Evolutionary conservation across 2,329 filamentous ascomycete species (phyloP).

Genomic region (Xylaria sp.): DNA sequence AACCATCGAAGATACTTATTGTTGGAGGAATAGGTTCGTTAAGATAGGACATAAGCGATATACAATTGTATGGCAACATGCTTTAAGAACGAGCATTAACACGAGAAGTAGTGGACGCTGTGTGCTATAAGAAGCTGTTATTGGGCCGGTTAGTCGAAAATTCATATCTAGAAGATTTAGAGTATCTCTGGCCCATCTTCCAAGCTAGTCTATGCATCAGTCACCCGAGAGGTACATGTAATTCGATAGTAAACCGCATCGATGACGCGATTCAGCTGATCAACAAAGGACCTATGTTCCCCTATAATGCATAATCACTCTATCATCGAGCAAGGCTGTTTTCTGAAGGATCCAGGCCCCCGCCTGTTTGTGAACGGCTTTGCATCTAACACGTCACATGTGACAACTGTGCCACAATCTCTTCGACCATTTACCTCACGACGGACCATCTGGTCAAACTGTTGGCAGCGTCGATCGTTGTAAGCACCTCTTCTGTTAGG

Average conservation of each 20-base stretch:
- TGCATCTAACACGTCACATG: not conserved
- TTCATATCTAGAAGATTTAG: too few relatives aligned
- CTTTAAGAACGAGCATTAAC: too few relatives aligned
- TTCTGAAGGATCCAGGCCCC: not conserved
- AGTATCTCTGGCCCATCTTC: too few relatives aligned
- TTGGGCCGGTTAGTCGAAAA: too few relatives aligned
- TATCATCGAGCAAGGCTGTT: not conserved
- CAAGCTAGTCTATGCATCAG: too few relatives aligned
- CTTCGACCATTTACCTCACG: not conserved
- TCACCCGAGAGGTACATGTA: too few relatives aligned
- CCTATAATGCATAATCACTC: not conserved
- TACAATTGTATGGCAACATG: not conserved
- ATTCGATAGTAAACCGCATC: too few relatives aligned
- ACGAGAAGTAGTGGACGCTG: too few relatives aligned
- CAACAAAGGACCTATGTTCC: not conserved
- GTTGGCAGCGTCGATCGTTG: not conserved
- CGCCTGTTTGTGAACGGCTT: not conserved
- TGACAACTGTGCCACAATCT: not conserved
- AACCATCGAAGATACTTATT: not conserved
- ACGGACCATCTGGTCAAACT: not conserved
- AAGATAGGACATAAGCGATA: not conserved
- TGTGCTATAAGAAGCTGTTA: too few relatives aligned
- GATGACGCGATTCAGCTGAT: not conserved
- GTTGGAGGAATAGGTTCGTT: not conserved
- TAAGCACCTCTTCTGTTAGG: not conserved